Percentiles rank a stretch among this genome's conserved stretches.
Conservation (phyloP, 2,329 filamentous ascomycete genomes). For the Aspergillus arachidicola region DNA sequence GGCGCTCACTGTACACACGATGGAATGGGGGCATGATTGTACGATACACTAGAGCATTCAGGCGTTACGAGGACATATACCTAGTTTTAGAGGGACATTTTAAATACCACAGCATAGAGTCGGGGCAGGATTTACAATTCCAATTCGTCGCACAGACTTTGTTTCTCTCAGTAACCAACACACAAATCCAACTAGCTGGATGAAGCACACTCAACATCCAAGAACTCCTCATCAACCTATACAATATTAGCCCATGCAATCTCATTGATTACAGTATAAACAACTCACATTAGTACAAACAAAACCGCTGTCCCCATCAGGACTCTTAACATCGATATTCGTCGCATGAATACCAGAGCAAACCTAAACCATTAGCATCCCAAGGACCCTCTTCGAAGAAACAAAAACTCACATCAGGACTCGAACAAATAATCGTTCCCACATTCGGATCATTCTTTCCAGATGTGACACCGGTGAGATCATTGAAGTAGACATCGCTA, state of each 20-base stretch:
- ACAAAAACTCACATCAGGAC: constrained; percentile 47
- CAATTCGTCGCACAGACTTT: neutral
- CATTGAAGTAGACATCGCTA: constrained; percentile 57
- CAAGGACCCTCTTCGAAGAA: neutral
- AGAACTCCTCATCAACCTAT: constrained; percentile 34
- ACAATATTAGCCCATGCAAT: neutral
- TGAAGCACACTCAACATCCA: constrained; percentile 40
- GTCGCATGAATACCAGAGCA: constrained; percentile 52
- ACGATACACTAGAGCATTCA: neutral
- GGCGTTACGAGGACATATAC: neutral
- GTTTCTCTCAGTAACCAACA: neutral
- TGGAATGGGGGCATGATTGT: constrained; percentile 11
- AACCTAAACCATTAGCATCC: constrained; percentile 23
- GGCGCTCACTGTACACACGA: constrained; percentile 3
- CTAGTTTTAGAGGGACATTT: neutral
- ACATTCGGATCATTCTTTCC: constrained; percentile 48
- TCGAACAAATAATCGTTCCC: constrained; percentile 53
- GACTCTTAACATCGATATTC: constrained; percentile 52
- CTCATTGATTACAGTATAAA: neutral
- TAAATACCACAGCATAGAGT: neutral
- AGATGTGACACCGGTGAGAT: constrained; percentile 59
- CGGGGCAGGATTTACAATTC: neutral
- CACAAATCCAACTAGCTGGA: constrained; percentile 13
- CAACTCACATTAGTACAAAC: constrained; percentile 48
- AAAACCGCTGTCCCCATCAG: constrained; percentile 47